phyloP scores from a whole-genome alignment of 768 basidiomycete genomes.

The Rhizopogon rudus region DNA sequence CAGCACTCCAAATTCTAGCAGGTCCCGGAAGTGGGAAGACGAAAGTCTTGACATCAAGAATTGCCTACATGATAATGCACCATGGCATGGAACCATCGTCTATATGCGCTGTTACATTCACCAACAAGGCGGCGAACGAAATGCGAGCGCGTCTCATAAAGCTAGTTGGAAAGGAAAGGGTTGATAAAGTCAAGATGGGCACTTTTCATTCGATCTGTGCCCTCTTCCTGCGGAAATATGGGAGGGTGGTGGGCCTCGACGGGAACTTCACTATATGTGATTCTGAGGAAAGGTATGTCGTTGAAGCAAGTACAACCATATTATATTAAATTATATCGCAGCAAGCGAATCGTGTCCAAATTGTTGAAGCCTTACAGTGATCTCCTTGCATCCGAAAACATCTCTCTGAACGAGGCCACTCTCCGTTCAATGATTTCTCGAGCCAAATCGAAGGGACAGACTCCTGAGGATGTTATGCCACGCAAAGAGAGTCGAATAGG shows the following conservation, averaged over 20 bases:
- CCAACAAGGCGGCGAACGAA: slow-evolving; percentile 87
- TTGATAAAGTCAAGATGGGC: slow-evolving; percentile 57
- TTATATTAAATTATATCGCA: slow-evolving; percentile 20
- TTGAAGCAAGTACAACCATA: not conserved
- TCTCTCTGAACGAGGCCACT: slow-evolving; percentile 49
- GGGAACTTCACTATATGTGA: slow-evolving; percentile 83
- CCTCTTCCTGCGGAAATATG: slow-evolving; percentile 63
- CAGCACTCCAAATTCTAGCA: slow-evolving; percentile 75
- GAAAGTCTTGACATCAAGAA: slow-evolving; percentile 63
- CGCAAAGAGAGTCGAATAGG: slow-evolving; percentile 1
- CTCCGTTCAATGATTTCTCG: slow-evolving; percentile 66
- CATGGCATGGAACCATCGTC: slow-evolving; percentile 47
- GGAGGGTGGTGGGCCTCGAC: slow-evolving; percentile 49
- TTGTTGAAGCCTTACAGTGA: slow-evolving; percentile 55
- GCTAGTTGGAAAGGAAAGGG: slow-evolving; percentile 58
- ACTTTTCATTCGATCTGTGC: slow-evolving; percentile 81
- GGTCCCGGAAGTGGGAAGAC: slow-evolving; percentile 80
- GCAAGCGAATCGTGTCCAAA: slow-evolving; percentile 62
- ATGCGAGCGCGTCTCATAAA: slow-evolving; percentile 68
- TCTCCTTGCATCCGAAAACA: slow-evolving; percentile 38
- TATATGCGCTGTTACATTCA: slow-evolving; percentile 83
- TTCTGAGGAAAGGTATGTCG: slow-evolving; percentile 63
- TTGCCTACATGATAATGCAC: slow-evolving; percentile 57
- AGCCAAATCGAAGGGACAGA: slow-evolving; percentile 57
- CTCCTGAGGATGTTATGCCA: slow-evolving; percentile 41